Evolutionary conservation across 768 basidiomycete species (phyloP).

Genomic region (Ramaria sp.): DNA sequence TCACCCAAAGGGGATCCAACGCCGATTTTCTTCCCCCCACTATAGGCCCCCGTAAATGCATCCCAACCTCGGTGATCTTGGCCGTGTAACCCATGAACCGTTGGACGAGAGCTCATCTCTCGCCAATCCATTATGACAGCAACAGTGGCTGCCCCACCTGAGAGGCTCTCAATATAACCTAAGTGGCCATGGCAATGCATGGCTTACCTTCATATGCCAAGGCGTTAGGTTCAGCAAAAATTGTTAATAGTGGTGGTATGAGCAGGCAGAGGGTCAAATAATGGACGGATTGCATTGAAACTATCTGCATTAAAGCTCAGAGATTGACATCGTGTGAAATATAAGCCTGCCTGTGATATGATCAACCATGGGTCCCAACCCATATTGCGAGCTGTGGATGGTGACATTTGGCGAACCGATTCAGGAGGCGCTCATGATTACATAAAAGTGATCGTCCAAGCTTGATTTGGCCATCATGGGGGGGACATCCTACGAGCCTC

Average conservation of each 20-base stretch:
- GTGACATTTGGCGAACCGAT: conserved; percentile 26
- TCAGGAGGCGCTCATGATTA: conserved; percentile 1
- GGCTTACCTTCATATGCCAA: conserved; percentile 52
- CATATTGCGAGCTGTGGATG: conserved; percentile 24
- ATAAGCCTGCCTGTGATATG: conserved; percentile 60
- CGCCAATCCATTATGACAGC: conserved; percentile 98
- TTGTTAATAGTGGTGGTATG: conserved; percentile 63
- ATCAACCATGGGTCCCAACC: conserved; percentile 89
- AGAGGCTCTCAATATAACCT: neutral
- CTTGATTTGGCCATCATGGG: conserved; percentile 15
- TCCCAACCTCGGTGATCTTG: conserved; percentile 47
- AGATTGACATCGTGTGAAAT: neutral
- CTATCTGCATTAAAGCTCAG: conserved; percentile 46
- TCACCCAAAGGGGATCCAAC: conserved; percentile 38
- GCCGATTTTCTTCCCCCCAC: conserved; percentile 67
- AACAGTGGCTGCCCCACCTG: conserved; percentile 17
- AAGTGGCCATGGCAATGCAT: neutral
- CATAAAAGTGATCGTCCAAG: neutral
- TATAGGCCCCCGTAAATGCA: conserved; percentile 67
- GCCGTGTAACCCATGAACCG: conserved; percentile 55
- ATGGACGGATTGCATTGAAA: conserved; percentile 87
- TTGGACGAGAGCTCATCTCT: conserved; percentile 81
- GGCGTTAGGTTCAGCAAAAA: conserved; percentile 65
- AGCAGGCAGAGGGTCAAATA: conserved; percentile 82
- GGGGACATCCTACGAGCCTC: conserved; percentile 19